Conservation (phyloP, 768 basidiomycete genomes). For the Xerocomellus chrysenteron region DNA sequence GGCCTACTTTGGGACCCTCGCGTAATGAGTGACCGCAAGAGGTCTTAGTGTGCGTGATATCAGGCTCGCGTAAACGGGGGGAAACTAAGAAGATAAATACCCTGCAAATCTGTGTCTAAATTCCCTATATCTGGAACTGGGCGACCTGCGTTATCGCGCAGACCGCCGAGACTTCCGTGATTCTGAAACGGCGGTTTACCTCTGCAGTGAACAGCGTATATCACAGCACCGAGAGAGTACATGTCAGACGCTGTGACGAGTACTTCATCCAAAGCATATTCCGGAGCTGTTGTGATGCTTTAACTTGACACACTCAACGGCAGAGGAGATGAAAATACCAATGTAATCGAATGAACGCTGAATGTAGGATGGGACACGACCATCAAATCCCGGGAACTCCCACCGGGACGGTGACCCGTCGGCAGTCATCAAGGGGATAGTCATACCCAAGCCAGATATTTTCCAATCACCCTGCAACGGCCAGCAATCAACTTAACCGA, state of each 20-base stretch:
- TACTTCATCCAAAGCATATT: conserved; percentile 89
- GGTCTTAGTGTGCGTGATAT: conserved; percentile 44
- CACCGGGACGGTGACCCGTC: conserved; percentile 78
- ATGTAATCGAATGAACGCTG: conserved; percentile 96
- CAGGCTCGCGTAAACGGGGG: conserved; percentile 4
- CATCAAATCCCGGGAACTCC: conserved; percentile 90
- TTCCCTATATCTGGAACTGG: conserved; percentile 59
- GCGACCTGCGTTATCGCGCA: conserved; percentile 70
- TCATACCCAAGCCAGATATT: conserved; percentile 84
- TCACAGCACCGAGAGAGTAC: conserved; percentile 87
- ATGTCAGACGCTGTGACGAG: conserved; percentile 88
- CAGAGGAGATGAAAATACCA: conserved; percentile 44
- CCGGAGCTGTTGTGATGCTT: conserved; percentile 64
- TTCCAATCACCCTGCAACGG: conserved; percentile 94
- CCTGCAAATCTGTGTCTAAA: conserved; percentile 72
- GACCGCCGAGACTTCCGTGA: conserved; percentile 67
- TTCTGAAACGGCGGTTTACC: conserved; percentile 86
- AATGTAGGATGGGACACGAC: conserved; percentile 71
- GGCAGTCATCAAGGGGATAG: conserved; percentile 67
- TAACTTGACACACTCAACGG: neutral
- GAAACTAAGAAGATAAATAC: conserved; percentile 35
- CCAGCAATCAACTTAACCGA: neutral
- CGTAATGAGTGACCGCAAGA: conserved; percentile 80
- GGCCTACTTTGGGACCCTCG: conserved; percentile 72
- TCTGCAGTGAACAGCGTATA: conserved; percentile 90